phyloP scores from a whole-genome alignment of 306 rosid genomes.

The Sechiopsis laciniata region DNA sequence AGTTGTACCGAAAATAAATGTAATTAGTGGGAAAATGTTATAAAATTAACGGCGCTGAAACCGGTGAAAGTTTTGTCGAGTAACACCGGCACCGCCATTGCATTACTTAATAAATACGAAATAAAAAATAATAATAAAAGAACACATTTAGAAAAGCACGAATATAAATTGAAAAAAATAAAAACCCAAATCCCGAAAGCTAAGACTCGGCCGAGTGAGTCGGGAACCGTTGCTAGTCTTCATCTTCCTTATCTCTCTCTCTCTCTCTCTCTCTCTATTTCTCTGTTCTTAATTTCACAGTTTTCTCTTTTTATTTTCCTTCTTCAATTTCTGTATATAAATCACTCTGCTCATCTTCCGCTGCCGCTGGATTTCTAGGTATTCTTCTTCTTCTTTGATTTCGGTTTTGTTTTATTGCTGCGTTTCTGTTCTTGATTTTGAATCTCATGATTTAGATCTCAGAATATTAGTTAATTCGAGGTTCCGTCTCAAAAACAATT shows the following conservation, averaged over 20 bases:
- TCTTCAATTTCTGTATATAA: constrained; percentile 8
- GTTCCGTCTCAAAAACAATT: too few species aligned
- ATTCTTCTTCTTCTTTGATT: background rate
- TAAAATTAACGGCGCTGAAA: too few species aligned
- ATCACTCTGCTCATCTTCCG: background rate
- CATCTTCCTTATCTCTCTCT: background rate
- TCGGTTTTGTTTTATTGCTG: background rate
- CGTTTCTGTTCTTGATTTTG: background rate
- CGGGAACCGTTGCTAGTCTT: constrained; percentile 14
- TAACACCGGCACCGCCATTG: too few species aligned
- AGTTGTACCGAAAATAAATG: too few species aligned
- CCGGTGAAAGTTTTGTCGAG: too few species aligned
- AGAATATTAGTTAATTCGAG: too few species aligned
- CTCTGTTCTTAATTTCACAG: background rate
- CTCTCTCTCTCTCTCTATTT: background rate
- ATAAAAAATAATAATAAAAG: background rate
- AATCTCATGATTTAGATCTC: background rate
- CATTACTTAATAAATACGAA: constrained; percentile 12
- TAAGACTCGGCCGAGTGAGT: background rate
- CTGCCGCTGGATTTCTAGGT: background rate
- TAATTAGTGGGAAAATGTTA: too few species aligned
- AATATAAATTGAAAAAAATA: background rate
- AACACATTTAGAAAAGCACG: background rate
- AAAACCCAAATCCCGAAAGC: constrained; percentile 7
- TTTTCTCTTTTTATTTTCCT: background rate